Evolutionary conservation across 306 rosid species (phyloP).

Genomic region (Hylodesmum podocarpum): DNA sequence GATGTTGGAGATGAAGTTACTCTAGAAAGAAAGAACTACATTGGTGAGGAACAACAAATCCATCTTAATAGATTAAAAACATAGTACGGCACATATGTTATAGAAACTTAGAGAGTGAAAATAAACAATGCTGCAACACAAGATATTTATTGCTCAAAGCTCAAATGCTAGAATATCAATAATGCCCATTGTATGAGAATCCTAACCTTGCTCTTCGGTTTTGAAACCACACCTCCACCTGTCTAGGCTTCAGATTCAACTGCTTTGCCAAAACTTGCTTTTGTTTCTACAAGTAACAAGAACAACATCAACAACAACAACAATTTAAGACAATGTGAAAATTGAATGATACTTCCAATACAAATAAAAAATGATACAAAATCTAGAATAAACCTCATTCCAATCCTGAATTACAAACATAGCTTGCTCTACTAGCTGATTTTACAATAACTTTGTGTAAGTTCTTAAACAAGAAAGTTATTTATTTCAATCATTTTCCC

Average conservation of each 20-base stretch:
- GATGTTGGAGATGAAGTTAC: conserved; percentile 4
- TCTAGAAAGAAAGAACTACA: conserved; percentile 11
- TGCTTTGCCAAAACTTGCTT: conserved; percentile 85
- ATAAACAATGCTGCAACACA: conserved; percentile 26
- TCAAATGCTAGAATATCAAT: not conserved
- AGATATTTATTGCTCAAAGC: not conserved
- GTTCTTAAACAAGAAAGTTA: not conserved
- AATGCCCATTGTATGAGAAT: conserved; percentile 18
- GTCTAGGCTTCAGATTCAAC: conserved; percentile 81
- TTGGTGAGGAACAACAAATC: conserved; percentile 10
- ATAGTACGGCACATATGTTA: not conserved
- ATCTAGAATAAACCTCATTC: not conserved
- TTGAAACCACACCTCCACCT: conserved; percentile 99
- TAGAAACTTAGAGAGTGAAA: not conserved
- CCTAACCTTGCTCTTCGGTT: conserved; percentile 92
- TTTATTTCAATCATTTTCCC: not conserved
- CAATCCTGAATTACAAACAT: not conserved
- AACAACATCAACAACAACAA: not conserved
- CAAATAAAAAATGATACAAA: not conserved
- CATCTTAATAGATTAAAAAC: conserved; percentile 16
- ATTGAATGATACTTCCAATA: not conserved
- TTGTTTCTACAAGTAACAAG: conserved; percentile 57
- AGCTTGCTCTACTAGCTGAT: not conserved
- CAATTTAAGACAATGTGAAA: not conserved
- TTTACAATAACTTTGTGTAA: not conserved